Evolutionary conservation across 1,284 basidiomycete genomes (phyloP), one percentile per base, ranked within the genome.

Genomic region (Erythrobasidium hasegawianum): DNA sequence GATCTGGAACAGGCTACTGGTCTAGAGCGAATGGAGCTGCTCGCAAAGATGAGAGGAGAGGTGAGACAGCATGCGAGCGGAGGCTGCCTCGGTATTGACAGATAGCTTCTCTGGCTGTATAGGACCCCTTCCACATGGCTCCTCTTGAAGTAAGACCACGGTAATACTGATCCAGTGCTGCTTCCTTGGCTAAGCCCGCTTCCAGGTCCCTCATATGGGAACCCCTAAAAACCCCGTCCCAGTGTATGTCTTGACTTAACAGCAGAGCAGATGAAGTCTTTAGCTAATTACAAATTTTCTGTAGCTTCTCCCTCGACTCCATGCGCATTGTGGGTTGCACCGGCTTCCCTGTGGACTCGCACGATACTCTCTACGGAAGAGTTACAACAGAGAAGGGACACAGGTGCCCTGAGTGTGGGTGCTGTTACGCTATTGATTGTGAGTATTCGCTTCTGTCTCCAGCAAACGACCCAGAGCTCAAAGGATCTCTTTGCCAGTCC

Each of bases 321-420:
- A 45, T 60, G 40, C 56, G 68, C 27, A 66, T 66, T 22, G 64
- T 69, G 39, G 68, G 68, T 24, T 69, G 68, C 68, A 65, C 68
- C 47, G 68, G 68, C 16, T 69, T 50, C 64, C 68, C 68, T 41
- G 57, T 60, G 43, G 68, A 69, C 64, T 69, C 64, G 24, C 62
- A 65, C 45, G 62, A 65, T 56, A 65, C 62, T 9, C 62, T 65
- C 9, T 65, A 65, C 62, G 29, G 43, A 10, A 57, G 57, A 38
- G 47, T 65, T 18, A 49, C 26, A 14, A 40, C 26, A 33, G 62
- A 53, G 27, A 65, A 65, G 45, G 55, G 38, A 20, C 57, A 45
- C 38, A 57, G 62, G 38, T 65, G 62, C 62, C 27, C 62, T 24
- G 62, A 65, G 41, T 65, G 62, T 45, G 62, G 62, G 26, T 53